phyloP scores from a whole-genome alignment of 495 filamentous ascomycete species.

The Halenospora varia region DNA sequence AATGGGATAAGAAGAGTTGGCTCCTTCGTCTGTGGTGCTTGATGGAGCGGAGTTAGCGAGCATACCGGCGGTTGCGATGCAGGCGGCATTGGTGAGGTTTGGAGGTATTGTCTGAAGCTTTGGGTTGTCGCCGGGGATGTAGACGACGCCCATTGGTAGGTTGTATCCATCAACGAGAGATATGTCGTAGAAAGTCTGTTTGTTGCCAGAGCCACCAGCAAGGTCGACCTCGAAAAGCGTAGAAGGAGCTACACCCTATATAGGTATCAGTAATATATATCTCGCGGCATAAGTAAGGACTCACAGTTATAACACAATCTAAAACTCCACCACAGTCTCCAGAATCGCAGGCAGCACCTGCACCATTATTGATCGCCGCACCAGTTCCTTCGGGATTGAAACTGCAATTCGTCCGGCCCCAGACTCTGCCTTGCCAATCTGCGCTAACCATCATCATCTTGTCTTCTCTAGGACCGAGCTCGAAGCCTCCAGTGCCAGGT shows the following conservation, averaged over 20 bases:
- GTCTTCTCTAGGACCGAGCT: slow-evolving; percentile 46
- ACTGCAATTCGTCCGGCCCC: slow-evolving; percentile 79
- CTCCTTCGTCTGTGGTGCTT: slow-evolving; percentile 32
- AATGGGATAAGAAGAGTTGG: slow-evolving; percentile 56
- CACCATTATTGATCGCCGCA: slow-evolving; percentile 37
- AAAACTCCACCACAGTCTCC: slow-evolving; percentile 70
- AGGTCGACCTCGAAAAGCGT: slow-evolving; percentile 77
- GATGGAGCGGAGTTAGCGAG: slow-evolving; percentile 37
- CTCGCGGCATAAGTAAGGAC: too few relatives aligned
- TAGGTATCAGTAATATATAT: too few relatives aligned
- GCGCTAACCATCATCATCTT: slow-evolving; percentile 52
- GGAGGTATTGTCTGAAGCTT: slow-evolving; percentile 56
- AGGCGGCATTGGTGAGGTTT: slow-evolving; percentile 69
- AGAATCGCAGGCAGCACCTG: slow-evolving; percentile 57
- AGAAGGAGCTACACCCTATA: slow-evolving; percentile 60
- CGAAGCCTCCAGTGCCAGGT: slow-evolving; percentile 59
- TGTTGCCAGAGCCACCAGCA: slow-evolving; percentile 46
- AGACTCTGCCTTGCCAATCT: slow-evolving; percentile 76
- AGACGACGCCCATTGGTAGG: slow-evolving; percentile 64
- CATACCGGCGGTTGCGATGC: slow-evolving; percentile 60
- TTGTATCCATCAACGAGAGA: slow-evolving; percentile 86
- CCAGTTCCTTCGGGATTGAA: slow-evolving; percentile 56
- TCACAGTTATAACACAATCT: slow-evolving; percentile 59
- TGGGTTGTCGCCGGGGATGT: slow-evolving; percentile 49
- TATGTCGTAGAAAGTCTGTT: slow-evolving; percentile 76